Conservation (phyloP, 116 monocot species). For the Trichopus zeylanicus region DNA sequence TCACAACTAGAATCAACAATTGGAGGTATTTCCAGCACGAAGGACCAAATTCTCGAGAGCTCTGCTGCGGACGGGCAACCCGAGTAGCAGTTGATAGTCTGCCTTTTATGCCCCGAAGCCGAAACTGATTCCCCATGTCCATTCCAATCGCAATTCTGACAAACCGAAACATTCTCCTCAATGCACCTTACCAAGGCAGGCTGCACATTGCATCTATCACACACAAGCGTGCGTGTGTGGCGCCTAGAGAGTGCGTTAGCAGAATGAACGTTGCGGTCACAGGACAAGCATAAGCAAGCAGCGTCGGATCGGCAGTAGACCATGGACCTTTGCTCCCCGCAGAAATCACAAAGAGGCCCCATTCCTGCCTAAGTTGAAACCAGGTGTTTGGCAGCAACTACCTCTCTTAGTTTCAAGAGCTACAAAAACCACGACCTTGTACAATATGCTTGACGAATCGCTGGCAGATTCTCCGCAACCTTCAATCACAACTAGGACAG, state of each 20-base stretch:
- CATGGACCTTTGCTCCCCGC: conserved; percentile 79
- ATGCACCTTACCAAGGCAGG: conserved; percentile 65
- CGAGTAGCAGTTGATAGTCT: conserved; percentile 60
- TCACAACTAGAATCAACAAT: conserved; percentile 42
- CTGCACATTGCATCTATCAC: conserved; percentile 62
- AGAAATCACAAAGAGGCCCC: conserved; percentile 76
- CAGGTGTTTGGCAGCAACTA: too few relatives aligned
- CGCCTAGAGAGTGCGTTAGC: conserved; percentile 91
- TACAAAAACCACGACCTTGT: too few relatives aligned
- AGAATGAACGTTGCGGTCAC: conserved; percentile 89
- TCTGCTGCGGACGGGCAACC: conserved; percentile 74
- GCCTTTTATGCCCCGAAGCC: conserved; percentile 60
- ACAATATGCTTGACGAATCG: too few relatives aligned
- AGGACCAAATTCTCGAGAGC: conserved; percentile 79
- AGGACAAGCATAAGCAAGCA: conserved; percentile 88
- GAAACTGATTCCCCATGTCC: conserved; percentile 33
- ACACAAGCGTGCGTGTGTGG: conserved; percentile 81
- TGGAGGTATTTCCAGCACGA: conserved; percentile 40
- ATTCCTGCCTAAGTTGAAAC: conserved; percentile 15
- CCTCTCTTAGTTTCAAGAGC: not conserved
- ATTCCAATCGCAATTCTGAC: conserved; percentile 88
- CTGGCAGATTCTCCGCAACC: not conserved
- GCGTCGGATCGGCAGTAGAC: conserved; percentile 87
- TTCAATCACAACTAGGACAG: not conserved
- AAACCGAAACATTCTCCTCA: conserved; percentile 72